Base-by-base conservation (phyloP, 1,284 basidiomycete species). In the Veloboletus limbatus region DNA sequence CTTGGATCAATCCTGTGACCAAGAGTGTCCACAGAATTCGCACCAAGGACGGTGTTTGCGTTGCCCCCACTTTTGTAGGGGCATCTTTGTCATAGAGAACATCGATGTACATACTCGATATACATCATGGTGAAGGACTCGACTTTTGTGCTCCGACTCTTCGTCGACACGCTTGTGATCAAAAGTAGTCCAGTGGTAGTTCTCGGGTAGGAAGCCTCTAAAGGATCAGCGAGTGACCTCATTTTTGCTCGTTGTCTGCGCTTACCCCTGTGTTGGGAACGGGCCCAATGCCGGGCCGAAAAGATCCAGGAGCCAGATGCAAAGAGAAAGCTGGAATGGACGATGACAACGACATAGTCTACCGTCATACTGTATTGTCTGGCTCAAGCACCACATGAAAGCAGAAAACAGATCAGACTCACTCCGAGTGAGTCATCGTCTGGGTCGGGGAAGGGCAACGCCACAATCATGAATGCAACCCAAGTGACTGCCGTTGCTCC, bases 1-100 rank as follows among this genome's bases (percentile, higher is more conserved):
- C 89, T 16, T 97, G 94, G 94, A 72, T 95, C 45, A 85, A 96
- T 67, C 87, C 92, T 10, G 72, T 67, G 42, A 92, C 90, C n/a
- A 86, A 88, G 65, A 79, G 70, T 42, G 76, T 85, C 14, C 91
- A 97, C 69, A 83, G 73, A 59, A 93, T 98, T 55, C 77, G 90
- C 48, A 95, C 93, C 7, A 84, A 85, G 59, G 81, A 86, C 39
- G 95, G 92, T 20, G 72, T 88, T 28, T 93, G 91, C 67, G 64
- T 81, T 27, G 82, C 92, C n/a, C 84, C 86, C 27, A 90, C 79
- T 18, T 78, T 95, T 48, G 75, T 92, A 43, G 92, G 91, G 9
- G 95, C 94, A 14, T 88, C 86, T 14, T 68, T 97, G 57, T 96
- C 92, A 56, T 97, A 80, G 63, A 47, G 39, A 40, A n/a, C 7